Evolutionary conservation across 2,329 filamentous ascomycete species (phyloP), one percentile per base, ranked within the genome.

Genomic region (Ophiostoma ulmi): DNA sequence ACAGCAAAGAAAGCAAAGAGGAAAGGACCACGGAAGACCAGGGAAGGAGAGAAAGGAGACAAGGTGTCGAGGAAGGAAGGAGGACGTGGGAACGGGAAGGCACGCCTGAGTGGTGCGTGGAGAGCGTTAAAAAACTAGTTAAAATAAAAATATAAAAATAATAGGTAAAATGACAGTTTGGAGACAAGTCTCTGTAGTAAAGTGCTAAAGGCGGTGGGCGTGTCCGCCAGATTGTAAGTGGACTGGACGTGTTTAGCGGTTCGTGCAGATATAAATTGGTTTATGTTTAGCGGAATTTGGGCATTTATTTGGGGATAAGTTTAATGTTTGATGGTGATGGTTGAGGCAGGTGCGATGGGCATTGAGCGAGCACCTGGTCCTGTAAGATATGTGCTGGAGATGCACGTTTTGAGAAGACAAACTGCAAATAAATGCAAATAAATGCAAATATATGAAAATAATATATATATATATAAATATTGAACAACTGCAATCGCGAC

Each of bases 91-190:
- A 66, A 38, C 52, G 39, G 39, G 52, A 58, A 58, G 52, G 52
- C 52, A 58, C 52, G 52, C 52, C 58, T 35, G 70, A 44, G 48
- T 66, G 65, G 67, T 70, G 69, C 58, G 69, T 70, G 71, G 69
- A 72, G 69, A 71, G 70, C 70, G 72, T 70, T 71, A 72, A 73
- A 69, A 73, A 74, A 73, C 61, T 66, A 55, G 69, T 72, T 44
- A 39, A 63, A 58, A 71, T 71, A 68, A 52, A 70, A 70, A 73
- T 44, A 55, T 39, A 36, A 69, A 75, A 74, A 70, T 68, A 72
- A 71, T 70, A 71, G 69, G 64, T 67, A 73, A 71, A 72, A 73
- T 73, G 72, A 63, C 69, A 17, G 52, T 41, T n/a, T 31, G 38
- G 48, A 8, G 31, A 17, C 39, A 44, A 22, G 55, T 41, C 22